Percentiles rank a stretch among this genome's conserved stretches.
phyloP scores from a whole-genome alignment of 495 filamentous ascomycete species.

The Neurospora sp. region DNA sequence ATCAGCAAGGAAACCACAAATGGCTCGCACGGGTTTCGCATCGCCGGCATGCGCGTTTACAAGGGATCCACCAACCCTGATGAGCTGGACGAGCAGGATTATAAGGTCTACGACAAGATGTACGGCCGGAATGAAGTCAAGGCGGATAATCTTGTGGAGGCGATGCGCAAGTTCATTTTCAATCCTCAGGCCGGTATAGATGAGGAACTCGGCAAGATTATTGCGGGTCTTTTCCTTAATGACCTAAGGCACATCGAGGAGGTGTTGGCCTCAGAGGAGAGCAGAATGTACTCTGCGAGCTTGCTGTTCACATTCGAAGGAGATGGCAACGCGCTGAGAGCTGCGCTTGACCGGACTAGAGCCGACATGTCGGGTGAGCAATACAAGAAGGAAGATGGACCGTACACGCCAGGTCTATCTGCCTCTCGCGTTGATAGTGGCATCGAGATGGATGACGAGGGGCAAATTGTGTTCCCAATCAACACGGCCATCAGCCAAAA shows the following conservation, averaged over 20 bases:
- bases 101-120: slow-evolving; percentile 74
- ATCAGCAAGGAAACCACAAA: slow-evolving; percentile 73
- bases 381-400: slow-evolving; percentile 1
- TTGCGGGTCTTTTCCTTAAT: slow-evolving; percentile 53
- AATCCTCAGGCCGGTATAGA: slow-evolving; percentile 50
- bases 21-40: slow-evolving; percentile 68
- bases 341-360: slow-evolving; percentile 54
- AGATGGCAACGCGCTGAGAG: slow-evolving; percentile 56
- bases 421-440: slow-evolving; percentile 32
- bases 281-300: slow-evolving; percentile 88
- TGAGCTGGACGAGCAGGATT: slow-evolving; percentile 39
- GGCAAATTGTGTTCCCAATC: slow-evolving; percentile 13
- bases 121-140: slow-evolving; percentile 67
- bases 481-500: background rate
- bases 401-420: slow-evolving; percentile 1
- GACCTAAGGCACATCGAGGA: slow-evolving; percentile 57
- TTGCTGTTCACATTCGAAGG: slow-evolving; percentile 90
- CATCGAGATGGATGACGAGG: slow-evolving; percentile 31
- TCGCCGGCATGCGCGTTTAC: slow-evolving; percentile 92
- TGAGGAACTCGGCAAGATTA: slow-evolving; percentile 38
- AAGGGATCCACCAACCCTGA: slow-evolving; percentile 46
- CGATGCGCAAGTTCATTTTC: slow-evolving; percentile 67
- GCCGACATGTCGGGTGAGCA: slow-evolving; percentile 17
- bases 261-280: slow-evolving; percentile 65
- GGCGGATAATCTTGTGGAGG: slow-evolving; percentile 58